Evolutionary conservation across 2,329 filamentous ascomycete species (phyloP), one percentile per base, ranked within the genome.

Genomic region (Arthrobotrys sinensis): DNA sequence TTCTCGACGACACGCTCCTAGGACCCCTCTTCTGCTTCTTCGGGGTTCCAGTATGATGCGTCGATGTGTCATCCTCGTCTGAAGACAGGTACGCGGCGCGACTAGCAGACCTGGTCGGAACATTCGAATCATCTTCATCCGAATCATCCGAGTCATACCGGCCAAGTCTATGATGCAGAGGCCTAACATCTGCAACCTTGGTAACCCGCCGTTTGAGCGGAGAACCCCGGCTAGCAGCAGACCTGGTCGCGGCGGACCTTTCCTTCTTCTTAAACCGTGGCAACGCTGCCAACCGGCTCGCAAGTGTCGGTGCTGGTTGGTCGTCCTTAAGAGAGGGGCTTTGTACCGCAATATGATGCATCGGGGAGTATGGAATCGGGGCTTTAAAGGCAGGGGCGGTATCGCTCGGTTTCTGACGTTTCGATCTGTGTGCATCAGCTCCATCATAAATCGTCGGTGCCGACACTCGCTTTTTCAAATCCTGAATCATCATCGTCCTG

Each of bases 391-490:
- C 88, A 0, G 91, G 89, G 80, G 92, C 92, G 46, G 90, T 87
- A 69, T 97, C 90, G 66, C 94, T 93, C 16, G 97, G 86, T 83
- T 91, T 93, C 79, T 92, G 89, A 76, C 95, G 89, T 84, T 93
- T 96, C n/a, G 90, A 88, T 73, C 93, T 92, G 68, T 88, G 88
- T 3, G 96, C 94, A 80, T 97, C 91, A 73, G 99, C 88, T 82
- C 91, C 94, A 48, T 93, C 89, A 81, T 93, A 92, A 43, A 99
- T 87, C 50, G 90, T 88, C 1, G 94, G 93, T 5, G 91, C 92
- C 7, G 93, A 94, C 57, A 98, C 90, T 81, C 95, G 92, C 52
- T 91, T 92, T 81, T 94, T 94, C 82, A 98, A 92, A 83, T 97
- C 94, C 80, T 92, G 90, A 79, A 98, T 90, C 40, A 99, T 86